These are phyloP conservation scores for Thalassiosira sp. DNA, from an alignment of 352 stramenopile genomes.

Conservation along the genomic window DNA sequence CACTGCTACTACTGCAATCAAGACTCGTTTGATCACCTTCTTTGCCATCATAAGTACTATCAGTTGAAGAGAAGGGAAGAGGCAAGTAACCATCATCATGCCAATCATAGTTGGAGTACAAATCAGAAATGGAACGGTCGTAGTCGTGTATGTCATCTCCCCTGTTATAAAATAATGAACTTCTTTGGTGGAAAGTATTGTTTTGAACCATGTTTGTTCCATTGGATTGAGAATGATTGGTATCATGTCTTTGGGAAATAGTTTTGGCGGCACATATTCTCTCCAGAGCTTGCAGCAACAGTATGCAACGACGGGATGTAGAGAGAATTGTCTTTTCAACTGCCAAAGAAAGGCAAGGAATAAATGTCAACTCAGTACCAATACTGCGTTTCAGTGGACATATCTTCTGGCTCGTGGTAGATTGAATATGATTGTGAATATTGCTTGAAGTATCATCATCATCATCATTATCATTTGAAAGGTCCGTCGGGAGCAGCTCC, in stretches of 20 bases:
- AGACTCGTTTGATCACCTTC: too few species aligned
- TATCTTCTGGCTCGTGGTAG: neutral
- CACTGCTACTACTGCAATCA: too few species aligned
- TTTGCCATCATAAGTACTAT: neutral
- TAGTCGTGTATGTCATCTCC: slow-evolving; percentile 54
- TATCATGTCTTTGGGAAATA: slow-evolving; percentile 9
- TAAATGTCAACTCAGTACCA: neutral
- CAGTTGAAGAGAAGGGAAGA: slow-evolving; percentile 6
- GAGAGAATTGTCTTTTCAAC: slow-evolving; percentile 28
- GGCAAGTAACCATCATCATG: slow-evolving; percentile 50
- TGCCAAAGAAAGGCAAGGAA: slow-evolving; percentile 1
- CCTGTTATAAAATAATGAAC: slow-evolving; percentile 6
- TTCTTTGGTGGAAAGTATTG: too few species aligned
- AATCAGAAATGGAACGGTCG: slow-evolving; percentile 28
- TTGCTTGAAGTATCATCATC: slow-evolving; percentile 5
- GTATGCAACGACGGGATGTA: slow-evolving; percentile 32
- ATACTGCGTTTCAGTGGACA: neutral
- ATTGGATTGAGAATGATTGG: slow-evolving; percentile 12
- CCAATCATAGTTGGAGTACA: slow-evolving; percentile 42
- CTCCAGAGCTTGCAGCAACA: slow-evolving; percentile 28
- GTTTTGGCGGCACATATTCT: slow-evolving; percentile 30
- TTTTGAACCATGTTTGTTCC: too few species aligned
- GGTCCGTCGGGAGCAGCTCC: slow-evolving; percentile 20
- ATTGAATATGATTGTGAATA: neutral
- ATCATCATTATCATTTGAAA: neutral